Evolutionary conservation across 345 rosid genomes (phyloP).

Genomic region (Dimocarpus longan): DNA sequence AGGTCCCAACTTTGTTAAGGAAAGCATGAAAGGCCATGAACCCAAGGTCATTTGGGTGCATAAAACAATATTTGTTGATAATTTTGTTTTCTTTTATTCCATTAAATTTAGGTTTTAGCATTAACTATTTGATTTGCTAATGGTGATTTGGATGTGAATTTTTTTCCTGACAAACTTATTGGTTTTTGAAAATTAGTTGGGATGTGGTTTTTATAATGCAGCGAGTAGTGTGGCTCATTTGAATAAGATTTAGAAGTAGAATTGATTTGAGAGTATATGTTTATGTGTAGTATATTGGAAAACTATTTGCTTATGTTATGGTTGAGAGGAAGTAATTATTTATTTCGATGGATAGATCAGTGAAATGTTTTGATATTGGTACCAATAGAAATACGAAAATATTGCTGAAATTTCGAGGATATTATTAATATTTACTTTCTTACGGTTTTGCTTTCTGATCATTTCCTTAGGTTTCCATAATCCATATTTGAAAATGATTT

Average conservation of each 20-base stretch:
- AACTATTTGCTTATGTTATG: background rate
- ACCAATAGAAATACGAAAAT: background rate
- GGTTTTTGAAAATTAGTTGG: background rate
- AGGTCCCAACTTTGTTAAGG: background rate
- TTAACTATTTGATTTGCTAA: background rate
- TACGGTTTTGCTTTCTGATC: background rate
- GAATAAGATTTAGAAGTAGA: background rate
- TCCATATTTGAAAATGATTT: background rate
- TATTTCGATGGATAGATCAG: too few relatives aligned
- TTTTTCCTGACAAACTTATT: background rate
- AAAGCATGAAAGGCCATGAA: slow-evolving; percentile 44
- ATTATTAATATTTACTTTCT: too few relatives aligned
- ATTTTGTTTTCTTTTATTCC: background rate
- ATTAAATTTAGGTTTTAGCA: background rate
- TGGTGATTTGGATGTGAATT: background rate
- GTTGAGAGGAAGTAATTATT: too few relatives aligned
- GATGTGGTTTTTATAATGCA: background rate
- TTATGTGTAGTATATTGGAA: background rate
- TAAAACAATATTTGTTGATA: background rate
- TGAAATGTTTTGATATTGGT: background rate
- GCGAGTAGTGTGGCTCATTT: background rate
- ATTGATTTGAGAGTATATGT: background rate
- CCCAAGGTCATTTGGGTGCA: slow-evolving; percentile 27
- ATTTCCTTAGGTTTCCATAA: background rate
- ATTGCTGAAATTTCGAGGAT: too few relatives aligned